Evolutionary conservation across 139 green algal species (phyloP).

Genomic region (Astrephomene gubernaculifera): DNA sequence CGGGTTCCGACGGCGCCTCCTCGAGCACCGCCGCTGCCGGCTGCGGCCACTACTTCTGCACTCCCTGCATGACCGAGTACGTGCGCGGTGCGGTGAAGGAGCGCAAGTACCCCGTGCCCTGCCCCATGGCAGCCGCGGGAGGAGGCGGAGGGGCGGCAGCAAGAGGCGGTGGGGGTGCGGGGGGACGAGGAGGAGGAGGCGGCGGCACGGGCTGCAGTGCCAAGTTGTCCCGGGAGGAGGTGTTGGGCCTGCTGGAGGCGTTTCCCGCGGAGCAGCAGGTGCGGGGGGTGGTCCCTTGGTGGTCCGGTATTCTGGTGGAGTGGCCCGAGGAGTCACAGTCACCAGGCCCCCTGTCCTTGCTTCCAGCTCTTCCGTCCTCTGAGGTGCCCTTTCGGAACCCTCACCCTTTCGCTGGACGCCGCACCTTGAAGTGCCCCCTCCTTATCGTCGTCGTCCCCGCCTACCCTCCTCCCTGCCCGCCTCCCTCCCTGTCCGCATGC

Average conservation of each 20-base stretch:
- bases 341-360: no score
- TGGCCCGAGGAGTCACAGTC: no score
- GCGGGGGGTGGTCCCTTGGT: background rate
- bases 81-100: constrained; percentile 39
- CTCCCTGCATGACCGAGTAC: constrained; percentile 53
- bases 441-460: background rate
- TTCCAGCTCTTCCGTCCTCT: no score
- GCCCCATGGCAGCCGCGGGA: constrained; percentile 46
- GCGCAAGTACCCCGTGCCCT: constrained; percentile 48
- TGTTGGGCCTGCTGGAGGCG: background rate
- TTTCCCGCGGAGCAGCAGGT: background rate
- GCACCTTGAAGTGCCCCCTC: background rate
- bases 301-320: background rate
- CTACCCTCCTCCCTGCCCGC: background rate
- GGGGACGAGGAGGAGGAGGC: no score
- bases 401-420: no score
- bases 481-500: background rate
- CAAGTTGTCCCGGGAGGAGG: background rate
- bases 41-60: constrained; percentile 52
- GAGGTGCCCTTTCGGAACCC: no score
- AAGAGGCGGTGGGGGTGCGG: no score
- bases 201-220: background rate
- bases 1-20: background rate
- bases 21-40: background rate
- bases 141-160: no score